A percentile compares a stretch with the other conserved stretches of the same genome.
Evolutionary conservation across 1,139 yeast genomes (phyloP).

Genomic region (Geotrichum armillariae): DNA sequence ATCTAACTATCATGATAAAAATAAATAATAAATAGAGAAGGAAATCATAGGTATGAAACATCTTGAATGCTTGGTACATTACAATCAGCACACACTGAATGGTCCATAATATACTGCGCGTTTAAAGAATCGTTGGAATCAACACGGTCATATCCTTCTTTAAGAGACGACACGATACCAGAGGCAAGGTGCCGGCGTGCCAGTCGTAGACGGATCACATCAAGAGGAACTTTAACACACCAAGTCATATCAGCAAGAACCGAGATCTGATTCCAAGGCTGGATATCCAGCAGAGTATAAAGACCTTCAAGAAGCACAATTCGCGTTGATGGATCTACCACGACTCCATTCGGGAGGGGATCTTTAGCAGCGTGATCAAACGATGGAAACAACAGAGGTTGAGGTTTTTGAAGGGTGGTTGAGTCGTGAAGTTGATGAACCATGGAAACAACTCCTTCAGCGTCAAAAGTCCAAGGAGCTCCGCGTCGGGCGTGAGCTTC

Average conservation of each 20-base stretch:
- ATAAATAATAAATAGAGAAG: too few species aligned
- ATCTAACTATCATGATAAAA: too few species aligned
- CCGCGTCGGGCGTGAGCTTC: constrained; percentile 70
- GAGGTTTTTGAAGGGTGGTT: not conserved
- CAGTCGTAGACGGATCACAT: constrained; percentile 54
- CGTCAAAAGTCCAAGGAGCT: constrained; percentile 82
- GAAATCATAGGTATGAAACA: too few species aligned
- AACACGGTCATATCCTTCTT: constrained; percentile 63
- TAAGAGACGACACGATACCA: constrained; percentile 58
- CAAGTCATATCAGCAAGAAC: constrained; percentile 40
- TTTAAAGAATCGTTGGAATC: constrained; percentile 69
- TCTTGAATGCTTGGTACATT: constrained; percentile 31
- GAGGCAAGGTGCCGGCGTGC: constrained; percentile 69
- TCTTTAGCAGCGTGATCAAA: constrained; percentile 69
- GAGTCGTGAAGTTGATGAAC: constrained; percentile 30
- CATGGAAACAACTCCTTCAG: constrained; percentile 47
- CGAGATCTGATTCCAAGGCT: constrained; percentile 40
- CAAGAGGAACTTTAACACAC: constrained; percentile 46
- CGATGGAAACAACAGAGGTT: constrained; percentile 49
- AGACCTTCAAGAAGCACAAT: constrained; percentile 62
- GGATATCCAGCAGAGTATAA: constrained; percentile 39
- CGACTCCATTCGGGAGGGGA: constrained; percentile 56
- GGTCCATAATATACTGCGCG: constrained; percentile 53
- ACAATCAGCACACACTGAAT: constrained; percentile 42
- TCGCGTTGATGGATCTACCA: constrained; percentile 42